phyloP scores from a whole-genome alignment of 345 rosid genomes.

The Noccaea bulbosa region DNA sequence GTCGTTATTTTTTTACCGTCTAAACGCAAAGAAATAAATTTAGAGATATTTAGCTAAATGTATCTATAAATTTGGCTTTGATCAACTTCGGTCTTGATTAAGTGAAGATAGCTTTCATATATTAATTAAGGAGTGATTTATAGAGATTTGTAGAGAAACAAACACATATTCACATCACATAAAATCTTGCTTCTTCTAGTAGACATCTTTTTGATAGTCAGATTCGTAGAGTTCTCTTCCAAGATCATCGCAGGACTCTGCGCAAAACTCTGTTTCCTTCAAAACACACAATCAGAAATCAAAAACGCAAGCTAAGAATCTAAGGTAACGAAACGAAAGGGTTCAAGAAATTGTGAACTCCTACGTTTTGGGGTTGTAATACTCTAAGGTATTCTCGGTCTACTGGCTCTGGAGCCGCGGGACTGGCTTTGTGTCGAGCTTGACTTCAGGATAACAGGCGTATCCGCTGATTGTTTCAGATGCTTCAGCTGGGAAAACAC shows the following conservation, averaged over 20 bases:
- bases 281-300: constrained; percentile 25
- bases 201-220: constrained; percentile 54
- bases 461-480: constrained; percentile 76
- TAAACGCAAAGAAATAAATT: no score
- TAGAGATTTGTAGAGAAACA: constrained; percentile 25
- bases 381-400: constrained; percentile 77
- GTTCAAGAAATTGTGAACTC: neutral
- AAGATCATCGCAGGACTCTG: constrained; percentile 90
- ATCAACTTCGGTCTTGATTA: constrained; percentile 5
- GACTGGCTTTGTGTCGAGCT: constrained; percentile 53
- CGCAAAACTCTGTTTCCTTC: constrained; percentile 63
- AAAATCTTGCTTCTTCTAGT: constrained; percentile 31
- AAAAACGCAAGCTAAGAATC: neutral
- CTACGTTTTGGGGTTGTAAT: constrained; percentile 71
- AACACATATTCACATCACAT: constrained; percentile 37
- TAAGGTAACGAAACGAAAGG: neutral
- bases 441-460: constrained; percentile 69
- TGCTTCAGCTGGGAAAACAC: constrained; percentile 87
- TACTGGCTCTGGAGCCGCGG: constrained; percentile 49
- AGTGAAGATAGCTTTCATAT: constrained; percentile 16
- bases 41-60: no score
- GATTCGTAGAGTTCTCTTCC: constrained; percentile 91
- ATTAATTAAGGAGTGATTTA: constrained; percentile 8
- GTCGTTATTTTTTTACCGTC: no score
- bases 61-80: no score